These are phyloP conservation scores for Elaeagnus macrophylla DNA, from an alignment of 306 rosid genomes.

Conservation along the genomic window DNA sequence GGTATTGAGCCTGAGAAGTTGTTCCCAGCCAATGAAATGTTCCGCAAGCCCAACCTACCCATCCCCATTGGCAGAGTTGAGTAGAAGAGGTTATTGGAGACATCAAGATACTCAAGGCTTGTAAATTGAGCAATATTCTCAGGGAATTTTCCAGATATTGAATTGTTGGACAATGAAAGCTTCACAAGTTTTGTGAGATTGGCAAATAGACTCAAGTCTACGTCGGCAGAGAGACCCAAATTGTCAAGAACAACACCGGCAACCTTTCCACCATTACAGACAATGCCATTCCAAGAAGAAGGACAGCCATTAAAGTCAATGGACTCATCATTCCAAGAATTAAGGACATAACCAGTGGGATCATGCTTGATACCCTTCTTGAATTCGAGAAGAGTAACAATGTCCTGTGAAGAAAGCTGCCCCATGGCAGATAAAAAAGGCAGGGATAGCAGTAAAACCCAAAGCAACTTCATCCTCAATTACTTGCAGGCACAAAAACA, in stretches of 20 bases:
- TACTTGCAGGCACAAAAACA: slow-evolving; percentile 11
- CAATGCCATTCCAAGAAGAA: slow-evolving; percentile 90
- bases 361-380: slow-evolving; percentile 92
- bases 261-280: slow-evolving; percentile 84
- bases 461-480: slow-evolving; percentile 41
- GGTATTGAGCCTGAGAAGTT: slow-evolving; percentile 83
- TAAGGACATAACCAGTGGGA: slow-evolving; percentile 77
- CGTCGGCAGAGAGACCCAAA: slow-evolving; percentile 71
- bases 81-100: slow-evolving; percentile 74
- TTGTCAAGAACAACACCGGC: slow-evolving; percentile 89
- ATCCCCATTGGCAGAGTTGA: slow-evolving; percentile 51
- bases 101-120: slow-evolving; percentile 68
- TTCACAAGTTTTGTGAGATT: slow-evolving; percentile 77
- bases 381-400: slow-evolving; percentile 76
- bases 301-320: slow-evolving; percentile 97
- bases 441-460: slow-evolving; percentile 51
- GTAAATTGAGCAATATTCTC: slow-evolving; percentile 54
- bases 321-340: slow-evolving; percentile 96
- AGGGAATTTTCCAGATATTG: slow-evolving; percentile 60
- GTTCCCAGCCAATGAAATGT: slow-evolving; percentile 73
- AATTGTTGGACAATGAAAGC: slow-evolving; percentile 76
- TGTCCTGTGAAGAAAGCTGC: slow-evolving; percentile 97
- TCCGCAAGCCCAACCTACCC: slow-evolving; percentile 51
- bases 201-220: slow-evolving; percentile 60
- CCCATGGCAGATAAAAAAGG: slow-evolving; percentile 53